phyloP scores from a whole-genome alignment of 495 filamentous ascomycete species.

The Penicillium mononematosum region DNA sequence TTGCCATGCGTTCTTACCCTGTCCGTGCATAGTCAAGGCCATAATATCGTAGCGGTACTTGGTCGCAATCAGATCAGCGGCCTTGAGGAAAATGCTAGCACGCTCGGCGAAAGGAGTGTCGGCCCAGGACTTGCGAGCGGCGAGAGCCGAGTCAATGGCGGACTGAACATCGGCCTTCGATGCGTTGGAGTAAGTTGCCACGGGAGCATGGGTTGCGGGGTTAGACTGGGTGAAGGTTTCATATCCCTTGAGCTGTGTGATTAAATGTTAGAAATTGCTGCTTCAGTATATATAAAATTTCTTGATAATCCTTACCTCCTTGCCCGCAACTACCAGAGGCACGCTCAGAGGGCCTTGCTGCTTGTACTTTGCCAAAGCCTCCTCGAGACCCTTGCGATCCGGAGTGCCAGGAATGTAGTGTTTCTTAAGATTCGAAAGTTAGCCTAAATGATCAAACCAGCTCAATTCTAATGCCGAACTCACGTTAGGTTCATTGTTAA shows the following conservation, averaged over 20 bases:
- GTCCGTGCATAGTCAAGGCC: constrained; percentile 89
- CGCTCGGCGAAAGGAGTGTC: constrained; percentile 79
- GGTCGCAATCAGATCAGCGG: constrained; percentile 79
- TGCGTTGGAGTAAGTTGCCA: constrained; percentile 80
- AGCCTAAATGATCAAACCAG: background rate
- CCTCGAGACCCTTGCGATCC: constrained; percentile 70
- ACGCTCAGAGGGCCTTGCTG: constrained; percentile 63
- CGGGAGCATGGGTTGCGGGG: constrained; percentile 69
- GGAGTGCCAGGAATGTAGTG: constrained; percentile 79
- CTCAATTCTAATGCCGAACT: constrained; percentile 29
- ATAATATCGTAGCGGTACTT: constrained; percentile 94
- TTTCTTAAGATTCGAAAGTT: constrained; percentile 53
- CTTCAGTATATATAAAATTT: background rate
- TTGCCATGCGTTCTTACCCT: constrained; percentile 96
- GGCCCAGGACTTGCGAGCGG: constrained; percentile 80
- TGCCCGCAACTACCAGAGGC: constrained; percentile 76
- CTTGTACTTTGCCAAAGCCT: constrained; percentile 63
- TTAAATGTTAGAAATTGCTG: background rate
- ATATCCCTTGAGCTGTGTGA: constrained; percentile 35
- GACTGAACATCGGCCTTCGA: constrained; percentile 64
- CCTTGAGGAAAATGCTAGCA: constrained; percentile 92
- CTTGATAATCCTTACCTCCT: constrained; percentile 53
- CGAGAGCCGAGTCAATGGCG: constrained; percentile 78
- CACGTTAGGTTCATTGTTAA: constrained; percentile 94
- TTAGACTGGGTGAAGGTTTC: constrained; percentile 59